A percentile compares a stretch with the other conserved stretches of the same genome.
Conservation (phyloP, 169 alveolate genomes). For the Eimeria tenella region DNA sequence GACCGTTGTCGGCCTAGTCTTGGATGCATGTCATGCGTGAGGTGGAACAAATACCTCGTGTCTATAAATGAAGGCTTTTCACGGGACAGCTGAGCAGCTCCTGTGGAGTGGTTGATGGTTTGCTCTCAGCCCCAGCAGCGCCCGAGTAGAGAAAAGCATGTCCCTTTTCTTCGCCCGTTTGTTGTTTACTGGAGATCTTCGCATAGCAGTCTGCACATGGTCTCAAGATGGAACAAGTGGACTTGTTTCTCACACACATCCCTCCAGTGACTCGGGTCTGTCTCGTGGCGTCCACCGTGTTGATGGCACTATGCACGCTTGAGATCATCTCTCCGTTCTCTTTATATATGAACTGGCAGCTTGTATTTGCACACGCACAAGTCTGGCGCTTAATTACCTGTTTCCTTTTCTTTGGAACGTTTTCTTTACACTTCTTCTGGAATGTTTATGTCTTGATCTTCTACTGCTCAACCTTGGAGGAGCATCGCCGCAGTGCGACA, state of each 20-base stretch:
- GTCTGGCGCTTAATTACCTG: conserved; percentile 94
- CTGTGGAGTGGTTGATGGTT: conserved; percentile 39
- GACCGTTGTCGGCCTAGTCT: neutral
- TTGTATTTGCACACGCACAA: conserved; percentile 78
- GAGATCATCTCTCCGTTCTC: conserved; percentile 83
- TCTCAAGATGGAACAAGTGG: conserved; percentile 75
- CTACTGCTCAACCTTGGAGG: conserved; percentile 85
- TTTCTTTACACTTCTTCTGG: conserved; percentile 94
- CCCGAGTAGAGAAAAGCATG: conserved; percentile 46
- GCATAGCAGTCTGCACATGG: neutral
- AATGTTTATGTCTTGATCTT: conserved; percentile 90
- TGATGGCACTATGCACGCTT: conserved; percentile 83
- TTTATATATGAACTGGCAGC: conserved; percentile 82
- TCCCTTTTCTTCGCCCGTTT: neutral
- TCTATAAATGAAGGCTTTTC: neutral
- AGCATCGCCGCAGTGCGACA: conserved; percentile 80
- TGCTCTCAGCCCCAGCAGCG: conserved; percentile 39
- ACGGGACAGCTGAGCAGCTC: neutral
- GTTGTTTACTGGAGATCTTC: conserved; percentile 13
- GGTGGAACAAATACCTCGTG: neutral
- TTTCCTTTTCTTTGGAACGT: conserved; percentile 93
- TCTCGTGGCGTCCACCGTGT: conserved; percentile 73
- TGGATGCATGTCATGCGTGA: conserved; percentile 22
- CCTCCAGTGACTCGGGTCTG: conserved; percentile 82
- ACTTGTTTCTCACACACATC: conserved; percentile 73